Evolutionary conservation across 208 protist species (phyloP).

Genomic region (Naegleria gruberi): DNA sequence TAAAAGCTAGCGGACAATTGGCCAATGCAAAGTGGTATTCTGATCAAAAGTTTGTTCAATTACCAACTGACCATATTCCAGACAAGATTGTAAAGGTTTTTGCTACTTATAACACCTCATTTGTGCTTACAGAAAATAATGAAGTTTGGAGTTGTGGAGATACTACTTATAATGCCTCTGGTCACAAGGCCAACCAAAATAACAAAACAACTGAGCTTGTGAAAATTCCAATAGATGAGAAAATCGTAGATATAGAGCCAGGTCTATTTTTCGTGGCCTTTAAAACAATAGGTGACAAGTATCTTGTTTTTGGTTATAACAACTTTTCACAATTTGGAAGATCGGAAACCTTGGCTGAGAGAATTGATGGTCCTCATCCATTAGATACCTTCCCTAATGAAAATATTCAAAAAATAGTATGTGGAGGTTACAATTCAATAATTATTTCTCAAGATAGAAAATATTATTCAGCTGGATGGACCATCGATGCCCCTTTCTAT

Average conservation of each 20-base stretch:
- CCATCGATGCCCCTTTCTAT: too few species aligned
- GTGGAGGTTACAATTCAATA: neutral
- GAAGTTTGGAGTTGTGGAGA: neutral
- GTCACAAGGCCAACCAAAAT: neutral
- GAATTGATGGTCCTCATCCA: neutral
- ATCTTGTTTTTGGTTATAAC: neutral
- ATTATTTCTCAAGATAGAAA: neutral
- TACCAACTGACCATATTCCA: neutral
- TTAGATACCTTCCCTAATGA: neutral
- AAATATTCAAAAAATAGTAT: neutral
- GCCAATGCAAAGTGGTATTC: too few species aligned
- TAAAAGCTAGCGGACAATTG: too few species aligned
- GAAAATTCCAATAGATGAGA: neutral
- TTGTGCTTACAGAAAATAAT: neutral
- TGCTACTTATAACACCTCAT: neutral
- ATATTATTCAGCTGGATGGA: too few species aligned
- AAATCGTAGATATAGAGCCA: neutral
- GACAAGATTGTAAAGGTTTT: neutral
- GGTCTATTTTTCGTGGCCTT: neutral
- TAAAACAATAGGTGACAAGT: neutral
- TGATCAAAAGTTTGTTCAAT: neutral
- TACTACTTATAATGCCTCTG: neutral
- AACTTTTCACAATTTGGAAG: neutral
- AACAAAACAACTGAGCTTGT: too few species aligned
- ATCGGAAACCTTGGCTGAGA: neutral